Evolutionary conservation across 148 eudicot species (phyloP).

Genomic region (Camellia sinensis): DNA sequence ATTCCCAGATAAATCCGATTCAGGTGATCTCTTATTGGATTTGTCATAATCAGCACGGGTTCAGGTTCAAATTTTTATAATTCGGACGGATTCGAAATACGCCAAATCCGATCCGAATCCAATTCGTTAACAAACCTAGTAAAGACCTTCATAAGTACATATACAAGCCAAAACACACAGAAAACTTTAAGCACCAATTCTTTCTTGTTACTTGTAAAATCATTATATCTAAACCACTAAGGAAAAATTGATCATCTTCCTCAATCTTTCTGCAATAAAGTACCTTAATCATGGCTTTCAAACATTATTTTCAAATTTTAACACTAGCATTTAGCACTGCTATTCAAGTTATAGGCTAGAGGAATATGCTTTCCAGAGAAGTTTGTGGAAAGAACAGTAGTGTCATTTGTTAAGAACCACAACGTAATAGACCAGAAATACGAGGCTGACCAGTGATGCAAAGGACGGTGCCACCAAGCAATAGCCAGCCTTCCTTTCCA

Average conservation of each 20-base stretch:
- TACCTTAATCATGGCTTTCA: background rate
- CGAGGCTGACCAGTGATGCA: slow-evolving; percentile 54
- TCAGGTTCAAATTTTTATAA: background rate
- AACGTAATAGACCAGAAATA: background rate
- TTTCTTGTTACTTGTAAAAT: background rate
- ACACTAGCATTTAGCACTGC: background rate
- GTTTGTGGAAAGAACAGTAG: background rate
- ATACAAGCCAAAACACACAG: background rate
- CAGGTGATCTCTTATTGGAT: too few species aligned
- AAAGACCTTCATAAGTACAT: background rate
- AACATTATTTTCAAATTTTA: background rate
- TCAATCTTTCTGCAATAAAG: background rate
- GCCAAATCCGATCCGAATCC: background rate
- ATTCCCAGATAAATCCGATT: too few species aligned
- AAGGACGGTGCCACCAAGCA: slow-evolving; percentile 56
- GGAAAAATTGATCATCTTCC: background rate
- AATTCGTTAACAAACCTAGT: background rate
- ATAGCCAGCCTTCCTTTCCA: slow-evolving; percentile 55
- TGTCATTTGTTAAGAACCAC: background rate
- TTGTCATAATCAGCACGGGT: too few species aligned
- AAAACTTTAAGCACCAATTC: background rate
- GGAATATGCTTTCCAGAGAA: background rate
- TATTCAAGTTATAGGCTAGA: background rate
- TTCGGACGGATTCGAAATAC: background rate
- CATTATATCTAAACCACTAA: background rate